phyloP scores from a whole-genome alignment of 164 flowering plant genomes.

The Nymphaea colorata region DNA sequence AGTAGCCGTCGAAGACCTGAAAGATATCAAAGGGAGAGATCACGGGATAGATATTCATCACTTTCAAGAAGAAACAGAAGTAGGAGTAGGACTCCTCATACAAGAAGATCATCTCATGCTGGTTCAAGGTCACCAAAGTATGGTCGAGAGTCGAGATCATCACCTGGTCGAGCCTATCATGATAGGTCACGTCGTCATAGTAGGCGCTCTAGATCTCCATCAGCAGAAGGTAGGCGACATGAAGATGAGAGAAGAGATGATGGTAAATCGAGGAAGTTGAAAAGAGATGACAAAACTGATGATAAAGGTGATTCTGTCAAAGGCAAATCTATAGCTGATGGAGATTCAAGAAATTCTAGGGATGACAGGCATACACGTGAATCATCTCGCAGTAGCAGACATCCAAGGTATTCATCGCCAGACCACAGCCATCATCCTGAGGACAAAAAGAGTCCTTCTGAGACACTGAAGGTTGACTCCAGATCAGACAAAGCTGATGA shows the following conservation, averaged over 20 bases:
- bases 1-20: slow-evolving; percentile 37
- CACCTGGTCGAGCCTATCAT: slow-evolving; percentile 4
- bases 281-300: neutral
- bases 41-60: slow-evolving; percentile 42
- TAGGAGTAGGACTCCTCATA: slow-evolving; percentile 61
- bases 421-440: slow-evolving; percentile 3
- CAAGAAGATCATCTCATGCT: slow-evolving; percentile 26
- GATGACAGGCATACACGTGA: slow-evolving; percentile 8
- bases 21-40: slow-evolving; percentile 43
- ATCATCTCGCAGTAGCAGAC: neutral
- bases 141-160: slow-evolving; percentile 10
- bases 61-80: slow-evolving; percentile 56
- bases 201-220: slow-evolving; percentile 10
- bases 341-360: slow-evolving; percentile 6
- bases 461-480: slow-evolving; percentile 5
- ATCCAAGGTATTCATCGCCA: slow-evolving; percentile 1
- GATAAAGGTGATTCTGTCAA: slow-evolving; percentile 1
- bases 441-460: slow-evolving; percentile 5
- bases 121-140: slow-evolving; percentile 17
- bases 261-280: neutral
- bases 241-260: neutral
- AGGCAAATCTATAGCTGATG: slow-evolving; percentile 5
- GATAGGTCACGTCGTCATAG: neutral
- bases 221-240: slow-evolving; percentile 1
- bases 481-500: slow-evolving; percentile 8